Conservation (phyloP, 345 rosid species). For the Corymbia maculata region DNA sequence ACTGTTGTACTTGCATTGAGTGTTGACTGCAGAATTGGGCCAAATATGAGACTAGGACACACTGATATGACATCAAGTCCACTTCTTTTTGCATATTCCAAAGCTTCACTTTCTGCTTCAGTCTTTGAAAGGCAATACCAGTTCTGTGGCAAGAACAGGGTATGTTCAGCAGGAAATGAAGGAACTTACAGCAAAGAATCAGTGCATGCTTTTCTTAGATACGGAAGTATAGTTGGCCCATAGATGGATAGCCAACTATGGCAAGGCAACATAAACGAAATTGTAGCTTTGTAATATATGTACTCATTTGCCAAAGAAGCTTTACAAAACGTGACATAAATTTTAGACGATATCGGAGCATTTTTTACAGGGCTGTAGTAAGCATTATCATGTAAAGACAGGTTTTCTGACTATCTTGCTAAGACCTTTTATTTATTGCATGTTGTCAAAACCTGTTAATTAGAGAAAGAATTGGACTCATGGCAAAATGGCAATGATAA, state of each 20-base stretch:
- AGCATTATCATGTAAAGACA: neutral
- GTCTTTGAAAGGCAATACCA: conserved; percentile 74
- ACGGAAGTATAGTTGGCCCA: neutral
- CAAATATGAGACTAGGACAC: conserved; percentile 44
- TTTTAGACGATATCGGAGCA: neutral
- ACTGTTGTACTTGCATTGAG: conserved; percentile 43
- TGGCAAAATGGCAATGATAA: neutral
- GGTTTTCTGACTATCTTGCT: neutral
- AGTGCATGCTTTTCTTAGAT: neutral
- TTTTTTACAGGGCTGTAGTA: neutral
- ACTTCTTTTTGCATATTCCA: conserved; percentile 37
- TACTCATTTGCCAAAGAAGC: neutral
- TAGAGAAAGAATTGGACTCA: neutral
- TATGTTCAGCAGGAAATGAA: neutral
- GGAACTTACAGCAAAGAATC: neutral
- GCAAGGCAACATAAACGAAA: neutral
- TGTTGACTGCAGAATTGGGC: conserved; percentile 49
- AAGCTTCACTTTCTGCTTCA: conserved; percentile 63
- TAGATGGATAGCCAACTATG: neutral
- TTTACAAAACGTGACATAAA: neutral
- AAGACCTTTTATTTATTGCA: neutral
- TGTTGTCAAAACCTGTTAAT: neutral
- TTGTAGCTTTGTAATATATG: neutral
- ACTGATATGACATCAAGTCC: conserved; percentile 49
- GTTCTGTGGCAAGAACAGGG: conserved; percentile 25